A percentile compares a stretch with the other conserved stretches of the same genome.
Conservation (phyloP, 2,329 filamentous ascomycete genomes). For the Monilinia fructicola region DNA sequence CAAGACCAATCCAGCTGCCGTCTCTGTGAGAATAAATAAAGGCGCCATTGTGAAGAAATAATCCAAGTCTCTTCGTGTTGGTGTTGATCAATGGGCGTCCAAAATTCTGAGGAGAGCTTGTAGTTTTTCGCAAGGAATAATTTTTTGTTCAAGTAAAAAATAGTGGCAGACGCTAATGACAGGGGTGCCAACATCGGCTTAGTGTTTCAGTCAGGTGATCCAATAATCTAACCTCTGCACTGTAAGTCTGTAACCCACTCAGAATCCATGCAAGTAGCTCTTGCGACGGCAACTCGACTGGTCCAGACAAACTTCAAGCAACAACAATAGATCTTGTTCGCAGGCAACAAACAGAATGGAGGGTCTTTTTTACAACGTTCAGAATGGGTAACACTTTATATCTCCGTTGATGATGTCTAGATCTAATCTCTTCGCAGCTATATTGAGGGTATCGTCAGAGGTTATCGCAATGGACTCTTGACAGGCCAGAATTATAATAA, state of each 20-base stretch:
- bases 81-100: constrained; percentile 22
- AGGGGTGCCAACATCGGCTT: constrained; percentile 9
- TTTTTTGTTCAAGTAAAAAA: constrained; percentile 26
- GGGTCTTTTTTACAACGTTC: constrained; percentile 90
- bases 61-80: constrained; percentile 25
- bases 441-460: constrained; percentile 94
- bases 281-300: constrained; percentile 22
- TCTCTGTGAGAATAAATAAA: constrained; percentile 90
- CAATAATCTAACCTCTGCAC: neutral
- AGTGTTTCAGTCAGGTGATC: constrained; percentile 25
- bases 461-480: constrained; percentile 91
- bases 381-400: constrained; percentile 68
- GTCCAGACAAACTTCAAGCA: constrained; percentile 23
- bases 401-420: constrained; percentile 22
- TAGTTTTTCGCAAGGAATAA: constrained; percentile 32
- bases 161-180: constrained; percentile 29
- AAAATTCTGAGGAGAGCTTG: constrained; percentile 26
- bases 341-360: constrained; percentile 62
- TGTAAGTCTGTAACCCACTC: neutral
- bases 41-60: constrained; percentile 60
- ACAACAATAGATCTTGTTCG: constrained; percentile 23
- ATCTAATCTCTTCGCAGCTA: constrained; percentile 60
- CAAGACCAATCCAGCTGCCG: constrained; percentile 83
- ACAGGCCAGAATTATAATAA: constrained; percentile 91
- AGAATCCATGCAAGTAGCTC: constrained; percentile 20